A percentile compares a stretch with the other conserved stretches of the same genome.
Conservation (phyloP, 1,139 yeast genomes). For the Magnusiomyces fungicola region DNA sequence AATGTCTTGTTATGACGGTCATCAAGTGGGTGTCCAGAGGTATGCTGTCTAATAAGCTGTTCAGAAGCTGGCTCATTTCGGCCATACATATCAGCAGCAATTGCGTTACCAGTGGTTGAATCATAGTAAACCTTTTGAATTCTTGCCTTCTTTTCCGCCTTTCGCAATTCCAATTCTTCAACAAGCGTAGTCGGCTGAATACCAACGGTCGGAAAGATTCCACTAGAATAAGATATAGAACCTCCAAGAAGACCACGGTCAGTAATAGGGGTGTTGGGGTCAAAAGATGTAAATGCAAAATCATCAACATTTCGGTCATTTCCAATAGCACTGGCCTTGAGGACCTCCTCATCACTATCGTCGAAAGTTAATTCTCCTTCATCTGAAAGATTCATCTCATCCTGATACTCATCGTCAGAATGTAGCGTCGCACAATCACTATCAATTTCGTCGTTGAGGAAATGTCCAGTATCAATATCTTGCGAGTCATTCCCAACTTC, state of each 20-base stretch:
- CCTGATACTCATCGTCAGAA: slow-evolving; percentile 16
- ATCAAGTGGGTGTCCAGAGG: slow-evolving; percentile 29
- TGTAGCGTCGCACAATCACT: slow-evolving; percentile 15
- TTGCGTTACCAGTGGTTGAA: slow-evolving; percentile 19
- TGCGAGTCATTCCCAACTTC: slow-evolving; percentile 6
- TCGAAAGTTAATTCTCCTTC: slow-evolving; percentile 8
- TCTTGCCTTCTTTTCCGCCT: slow-evolving; percentile 29
- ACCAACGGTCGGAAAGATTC: slow-evolving; percentile 17
- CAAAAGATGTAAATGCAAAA: slow-evolving; percentile 28
- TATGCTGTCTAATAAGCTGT: slow-evolving; percentile 13
- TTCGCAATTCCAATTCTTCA: slow-evolving; percentile 34
- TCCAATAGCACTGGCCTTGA: slow-evolving; percentile 6
- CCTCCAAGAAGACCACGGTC: slow-evolving; percentile 16
- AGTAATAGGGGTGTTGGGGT: slow-evolving; percentile 24
- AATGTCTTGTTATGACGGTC: slow-evolving; percentile 26
- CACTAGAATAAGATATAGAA: slow-evolving; percentile 14
- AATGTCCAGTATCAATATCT: not conserved
- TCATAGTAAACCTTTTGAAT: slow-evolving; percentile 24
- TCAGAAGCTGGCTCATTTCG: slow-evolving; percentile 16
- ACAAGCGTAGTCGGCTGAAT: slow-evolving; percentile 29
- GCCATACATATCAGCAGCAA: slow-evolving; percentile 14
- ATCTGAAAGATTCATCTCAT: slow-evolving; percentile 8
- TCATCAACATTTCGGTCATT: slow-evolving; percentile 20
- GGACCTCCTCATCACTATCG: slow-evolving; percentile 4
- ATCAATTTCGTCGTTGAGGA: slow-evolving; percentile 5